Evolutionary conservation across 2,329 filamentous ascomycete genomes (phyloP).

Genomic region (Triangularia setosa): DNA sequence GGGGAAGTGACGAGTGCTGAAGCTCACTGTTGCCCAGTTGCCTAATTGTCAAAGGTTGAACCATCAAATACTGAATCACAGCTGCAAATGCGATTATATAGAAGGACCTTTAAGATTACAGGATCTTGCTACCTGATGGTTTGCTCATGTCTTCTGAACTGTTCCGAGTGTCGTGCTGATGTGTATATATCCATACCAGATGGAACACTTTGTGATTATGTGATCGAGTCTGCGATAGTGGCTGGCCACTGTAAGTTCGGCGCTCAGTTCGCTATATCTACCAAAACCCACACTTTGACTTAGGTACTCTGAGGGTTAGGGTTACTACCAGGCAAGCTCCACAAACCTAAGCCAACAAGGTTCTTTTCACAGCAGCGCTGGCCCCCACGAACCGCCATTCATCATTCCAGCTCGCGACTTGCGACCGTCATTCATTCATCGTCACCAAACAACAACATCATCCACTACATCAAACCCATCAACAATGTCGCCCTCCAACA

Average conservation of each 20-base stretch:
- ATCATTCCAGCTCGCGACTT: not conserved
- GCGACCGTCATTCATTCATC: not conserved
- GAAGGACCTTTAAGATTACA: not conserved
- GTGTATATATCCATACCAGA: not conserved
- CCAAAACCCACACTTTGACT: not conserved
- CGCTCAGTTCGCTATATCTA: not conserved
- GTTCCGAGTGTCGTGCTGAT: not conserved
- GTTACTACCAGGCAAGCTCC: not conserved
- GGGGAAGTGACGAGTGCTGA: not conserved
- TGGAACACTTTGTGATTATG: not conserved
- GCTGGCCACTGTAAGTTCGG: not conserved
- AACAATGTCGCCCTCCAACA: slow-evolving; percentile 32
- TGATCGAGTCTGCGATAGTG: not conserved
- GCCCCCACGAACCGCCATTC: not conserved
- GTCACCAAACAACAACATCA: not conserved
- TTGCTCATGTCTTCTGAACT: not conserved
- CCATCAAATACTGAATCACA: not conserved
- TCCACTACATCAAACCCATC: not conserved
- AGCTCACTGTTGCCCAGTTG: not conserved
- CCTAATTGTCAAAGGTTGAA: not conserved
- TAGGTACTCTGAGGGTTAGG: not conserved
- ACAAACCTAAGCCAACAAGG: not conserved
- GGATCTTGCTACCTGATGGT: not conserved
- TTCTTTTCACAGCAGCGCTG: not conserved
- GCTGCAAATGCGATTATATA: not conserved